Percentiles rank a stretch among this genome's conserved stretches.
These are phyloP conservation scores for Adiantum capillusveneris DNA, from an alignment of 75 land plant genomes.

Conservation along the genomic window DNA sequence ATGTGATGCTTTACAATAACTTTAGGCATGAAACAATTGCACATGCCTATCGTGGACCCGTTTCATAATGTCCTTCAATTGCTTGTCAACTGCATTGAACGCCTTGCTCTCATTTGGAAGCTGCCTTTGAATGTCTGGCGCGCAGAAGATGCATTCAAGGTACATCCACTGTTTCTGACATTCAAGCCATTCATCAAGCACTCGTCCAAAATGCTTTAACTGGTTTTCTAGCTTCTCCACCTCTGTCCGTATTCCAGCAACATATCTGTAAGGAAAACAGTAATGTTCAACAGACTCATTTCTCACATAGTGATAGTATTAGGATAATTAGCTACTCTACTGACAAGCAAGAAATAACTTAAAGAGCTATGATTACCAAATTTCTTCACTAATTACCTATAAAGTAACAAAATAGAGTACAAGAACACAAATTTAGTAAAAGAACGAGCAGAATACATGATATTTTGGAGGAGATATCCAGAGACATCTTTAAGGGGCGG, in stretches of 20 bases:
- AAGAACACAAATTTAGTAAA: no score
- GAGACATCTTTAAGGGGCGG: no score
- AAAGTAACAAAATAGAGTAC: no score
- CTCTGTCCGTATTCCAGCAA: constrained; percentile 23
- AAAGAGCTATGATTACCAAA: no score
- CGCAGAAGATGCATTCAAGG: constrained; percentile 35
- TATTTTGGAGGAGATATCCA: no score
- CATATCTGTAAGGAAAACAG: constrained; percentile 13
- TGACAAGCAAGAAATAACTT: no score
- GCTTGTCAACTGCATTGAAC: constrained; percentile 35
- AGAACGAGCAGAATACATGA: no score
- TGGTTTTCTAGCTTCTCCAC: constrained; percentile 25
- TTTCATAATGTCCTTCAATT: constrained; percentile 36
- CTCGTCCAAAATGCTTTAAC: constrained; percentile 28
- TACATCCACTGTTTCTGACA: constrained; percentile 41
- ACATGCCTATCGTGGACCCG: constrained; percentile 30
- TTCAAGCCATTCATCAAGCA: constrained; percentile 36
- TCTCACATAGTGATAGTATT: not conserved
- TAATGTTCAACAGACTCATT: not conserved
- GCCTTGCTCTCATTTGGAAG: constrained; percentile 39
- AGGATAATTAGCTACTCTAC: not conserved
- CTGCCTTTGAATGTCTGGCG: constrained; percentile 34
- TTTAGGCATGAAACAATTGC: no score
- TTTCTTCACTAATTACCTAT: no score
- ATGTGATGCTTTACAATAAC: no score